Evolutionary conservation across 371 early-diverging fungal genomes (phyloP).

Genomic region (Mortierella polycephala): DNA sequence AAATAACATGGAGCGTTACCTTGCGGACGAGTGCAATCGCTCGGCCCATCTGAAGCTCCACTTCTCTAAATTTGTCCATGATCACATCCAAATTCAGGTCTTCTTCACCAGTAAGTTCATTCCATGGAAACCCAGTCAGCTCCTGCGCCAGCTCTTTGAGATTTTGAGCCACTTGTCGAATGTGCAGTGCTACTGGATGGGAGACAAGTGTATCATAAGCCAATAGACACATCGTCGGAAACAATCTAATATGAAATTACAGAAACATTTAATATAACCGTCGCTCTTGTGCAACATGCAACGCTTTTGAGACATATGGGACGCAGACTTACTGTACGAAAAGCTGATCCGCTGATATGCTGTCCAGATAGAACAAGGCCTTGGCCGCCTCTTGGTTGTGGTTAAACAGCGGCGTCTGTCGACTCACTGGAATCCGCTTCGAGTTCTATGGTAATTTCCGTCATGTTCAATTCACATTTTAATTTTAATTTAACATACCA

Average conservation of each 20-base stretch:
- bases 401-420: conserved; percentile 88
- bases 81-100: conserved; percentile 58
- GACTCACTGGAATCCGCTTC: conserved; percentile 70
- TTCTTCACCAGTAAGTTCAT: conserved; percentile 56
- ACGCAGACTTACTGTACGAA: conserved; percentile 66
- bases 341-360: conserved; percentile 71
- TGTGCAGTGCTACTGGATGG: conserved; percentile 68
- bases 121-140: conserved; percentile 64
- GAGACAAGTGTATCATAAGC: conserved; percentile 79
- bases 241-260: conserved; percentile 57
- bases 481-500: no score
- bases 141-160: conserved; percentile 60
- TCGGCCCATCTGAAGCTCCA: conserved; percentile 70
- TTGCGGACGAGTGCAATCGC: conserved; percentile 73
- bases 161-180: conserved; percentile 59
- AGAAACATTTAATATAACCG: not conserved
- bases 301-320: not conserved
- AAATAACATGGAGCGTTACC: conserved; percentile 43
- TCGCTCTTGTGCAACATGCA: not conserved
- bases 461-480: no score
- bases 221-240: conserved; percentile 79
- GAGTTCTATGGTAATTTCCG: conserved; percentile 55
- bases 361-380: conserved; percentile 80
- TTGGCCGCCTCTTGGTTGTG: conserved; percentile 68
- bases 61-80: conserved; percentile 61